These are phyloP conservation scores for Psilocybe subaeruginosa DNA, from an alignment of 768 basidiomycete species.

Conservation along the genomic window DNA sequence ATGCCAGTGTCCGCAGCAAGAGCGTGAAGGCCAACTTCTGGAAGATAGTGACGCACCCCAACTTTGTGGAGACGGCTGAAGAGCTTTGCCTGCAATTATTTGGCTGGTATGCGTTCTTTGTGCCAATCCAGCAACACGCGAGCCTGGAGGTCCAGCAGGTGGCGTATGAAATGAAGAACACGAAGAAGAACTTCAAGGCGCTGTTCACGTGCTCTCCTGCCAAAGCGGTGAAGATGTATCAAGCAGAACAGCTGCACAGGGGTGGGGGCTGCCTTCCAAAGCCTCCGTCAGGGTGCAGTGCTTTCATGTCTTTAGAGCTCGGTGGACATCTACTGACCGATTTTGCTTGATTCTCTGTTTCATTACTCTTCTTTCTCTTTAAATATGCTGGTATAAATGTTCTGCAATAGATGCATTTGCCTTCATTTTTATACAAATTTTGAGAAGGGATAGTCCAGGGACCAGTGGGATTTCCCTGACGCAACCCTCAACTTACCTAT, in stretches of 20 bases:
- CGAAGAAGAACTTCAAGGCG: neutral
- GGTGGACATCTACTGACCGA: neutral
- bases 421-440: neutral
- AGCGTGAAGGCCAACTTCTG: neutral
- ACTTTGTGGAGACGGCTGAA: neutral
- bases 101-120: neutral
- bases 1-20: neutral
- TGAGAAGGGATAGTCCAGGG: neutral
- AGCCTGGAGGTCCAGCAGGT: neutral
- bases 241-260: neutral
- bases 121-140: neutral
- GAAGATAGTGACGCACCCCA: neutral
- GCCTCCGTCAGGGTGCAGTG: neutral
- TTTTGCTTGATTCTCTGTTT: neutral
- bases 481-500: constrained; percentile 1
- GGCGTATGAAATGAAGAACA: neutral
- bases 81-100: neutral
- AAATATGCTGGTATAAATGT: neutral
- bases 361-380: neutral
- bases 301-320: neutral
- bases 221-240: neutral
- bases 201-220: constrained; percentile 3
- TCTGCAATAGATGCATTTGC: neutral
- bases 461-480: neutral
- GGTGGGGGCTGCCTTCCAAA: neutral